Percentiles rank a stretch among this genome's conserved stretches.
Evolutionary conservation across 768 basidiomycete genomes (phyloP).

Genomic region (Tricholoma hemisulphureum): DNA sequence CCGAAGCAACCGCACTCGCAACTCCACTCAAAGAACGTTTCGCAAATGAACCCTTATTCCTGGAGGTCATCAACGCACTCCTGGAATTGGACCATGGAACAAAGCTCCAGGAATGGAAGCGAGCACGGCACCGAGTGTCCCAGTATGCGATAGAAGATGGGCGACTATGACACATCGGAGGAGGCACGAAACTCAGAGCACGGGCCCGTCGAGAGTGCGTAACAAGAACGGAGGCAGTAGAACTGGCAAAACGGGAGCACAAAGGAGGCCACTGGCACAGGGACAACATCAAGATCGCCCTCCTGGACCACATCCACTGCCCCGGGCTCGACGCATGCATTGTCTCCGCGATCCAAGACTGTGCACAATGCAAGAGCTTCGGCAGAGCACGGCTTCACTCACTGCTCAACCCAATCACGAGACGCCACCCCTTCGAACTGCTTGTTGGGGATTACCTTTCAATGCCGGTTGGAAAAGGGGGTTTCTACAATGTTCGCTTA

Average conservation of each 20-base stretch:
- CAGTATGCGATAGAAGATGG: constrained; percentile 9
- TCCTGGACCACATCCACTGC: neutral
- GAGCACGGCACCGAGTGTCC: too few relatives aligned
- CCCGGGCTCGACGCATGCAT: neutral
- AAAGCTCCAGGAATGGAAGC: too few relatives aligned
- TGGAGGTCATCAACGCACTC: too few relatives aligned
- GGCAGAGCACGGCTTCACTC: constrained; percentile 30
- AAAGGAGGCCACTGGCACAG: neutral
- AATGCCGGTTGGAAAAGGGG: constrained; percentile 29
- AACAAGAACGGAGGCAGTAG: neutral
- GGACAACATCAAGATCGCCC: neutral
- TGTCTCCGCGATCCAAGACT: neutral
- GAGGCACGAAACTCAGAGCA: neutral
- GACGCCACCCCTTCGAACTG: neutral
- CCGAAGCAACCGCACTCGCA: too few relatives aligned
- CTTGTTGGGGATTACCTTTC: neutral
- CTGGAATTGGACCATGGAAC: too few relatives aligned
- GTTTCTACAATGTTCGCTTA: constrained; percentile 16
- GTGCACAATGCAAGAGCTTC: too few relatives aligned
- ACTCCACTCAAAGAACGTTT: too few relatives aligned
- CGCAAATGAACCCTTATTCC: too few relatives aligned
- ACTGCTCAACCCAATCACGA: neutral
- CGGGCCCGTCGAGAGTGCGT: constrained; percentile 2
- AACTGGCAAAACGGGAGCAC: neutral
- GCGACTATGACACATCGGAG: constrained; percentile 14